These are phyloP conservation scores for Brassica incana DNA, from an alignment of 345 rosid species.

Conservation along the genomic window DNA sequence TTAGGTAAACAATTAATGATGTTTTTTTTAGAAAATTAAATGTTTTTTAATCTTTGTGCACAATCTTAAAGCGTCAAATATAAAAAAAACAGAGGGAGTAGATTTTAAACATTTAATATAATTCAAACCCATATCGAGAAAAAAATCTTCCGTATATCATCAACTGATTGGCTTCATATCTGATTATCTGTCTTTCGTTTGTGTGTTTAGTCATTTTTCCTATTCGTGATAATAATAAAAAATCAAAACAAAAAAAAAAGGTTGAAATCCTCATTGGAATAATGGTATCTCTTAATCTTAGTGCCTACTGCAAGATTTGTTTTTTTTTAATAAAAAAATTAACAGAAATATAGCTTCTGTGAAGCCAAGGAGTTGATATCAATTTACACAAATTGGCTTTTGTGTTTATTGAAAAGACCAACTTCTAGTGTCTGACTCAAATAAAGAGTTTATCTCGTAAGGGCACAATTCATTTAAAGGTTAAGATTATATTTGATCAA, in stretches of 20 bases:
- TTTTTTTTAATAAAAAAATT: not conserved
- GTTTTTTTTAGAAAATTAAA: too few species aligned
- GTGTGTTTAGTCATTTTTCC: not conserved
- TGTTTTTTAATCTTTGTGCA: too few species aligned
- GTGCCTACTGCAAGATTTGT: not conserved
- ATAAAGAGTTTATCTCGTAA: slow-evolving; percentile 2
- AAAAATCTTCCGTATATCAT: not conserved
- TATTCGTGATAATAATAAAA: not conserved
- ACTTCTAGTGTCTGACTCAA: slow-evolving; percentile 13
- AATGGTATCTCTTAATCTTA: not conserved
- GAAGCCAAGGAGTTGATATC: not conserved
- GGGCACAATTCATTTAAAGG: slow-evolving; percentile 8
- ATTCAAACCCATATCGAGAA: too few species aligned
- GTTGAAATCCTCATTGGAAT: too few species aligned
- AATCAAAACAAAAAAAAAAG: not conserved
- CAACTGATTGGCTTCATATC: slow-evolving; percentile 2
- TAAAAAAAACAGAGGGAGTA: too few species aligned
- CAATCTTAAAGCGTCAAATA: too few species aligned
- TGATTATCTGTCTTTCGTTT: not conserved
- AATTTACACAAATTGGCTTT: slow-evolving; percentile 22
- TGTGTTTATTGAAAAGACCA: slow-evolving; percentile 33
- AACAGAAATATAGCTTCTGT: not conserved
- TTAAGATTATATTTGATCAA: not conserved
- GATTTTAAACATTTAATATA: too few species aligned
- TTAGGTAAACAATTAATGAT: too few species aligned